These are phyloP conservation scores for Castanea crenata DNA, from an alignment of 306 rosid species.

Conservation along the genomic window DNA sequence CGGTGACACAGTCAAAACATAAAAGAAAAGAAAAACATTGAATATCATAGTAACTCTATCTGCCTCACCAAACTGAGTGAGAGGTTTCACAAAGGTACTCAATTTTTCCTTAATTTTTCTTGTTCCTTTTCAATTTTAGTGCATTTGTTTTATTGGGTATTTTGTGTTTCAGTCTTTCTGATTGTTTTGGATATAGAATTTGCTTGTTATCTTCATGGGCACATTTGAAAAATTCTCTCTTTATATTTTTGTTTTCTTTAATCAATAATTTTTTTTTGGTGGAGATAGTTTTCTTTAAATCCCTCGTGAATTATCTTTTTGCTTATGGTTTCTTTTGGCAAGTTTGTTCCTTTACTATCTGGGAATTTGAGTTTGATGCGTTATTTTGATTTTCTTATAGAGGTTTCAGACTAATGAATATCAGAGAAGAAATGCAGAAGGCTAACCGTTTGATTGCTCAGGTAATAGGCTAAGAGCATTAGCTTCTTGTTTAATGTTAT, in stretches of 20 bases:
- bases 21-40: neutral
- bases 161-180: neutral
- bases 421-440: conserved; percentile 27
- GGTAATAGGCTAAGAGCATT: conserved; percentile 13
- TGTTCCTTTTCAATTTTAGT: neutral
- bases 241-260: neutral
- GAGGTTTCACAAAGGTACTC: neutral
- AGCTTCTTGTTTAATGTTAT: neutral
- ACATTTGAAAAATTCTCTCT: neutral
- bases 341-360: no score
- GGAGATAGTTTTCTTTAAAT: neutral
- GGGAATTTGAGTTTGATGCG: neutral
- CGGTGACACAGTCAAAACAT: neutral
- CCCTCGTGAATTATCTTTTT: no score
- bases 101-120: neutral
- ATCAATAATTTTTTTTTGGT: neutral
- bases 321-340: no score
- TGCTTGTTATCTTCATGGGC: neutral
- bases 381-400: neutral
- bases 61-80: no score
- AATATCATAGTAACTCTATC: no score
- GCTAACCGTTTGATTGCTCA: conserved; percentile 15
- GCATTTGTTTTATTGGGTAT: neutral
- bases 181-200: neutral
- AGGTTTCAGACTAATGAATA: conserved; percentile 15